phyloP scores from a whole-genome alignment of 495 filamentous ascomycete genomes.

The Aspergillus sclerotioniger region DNA sequence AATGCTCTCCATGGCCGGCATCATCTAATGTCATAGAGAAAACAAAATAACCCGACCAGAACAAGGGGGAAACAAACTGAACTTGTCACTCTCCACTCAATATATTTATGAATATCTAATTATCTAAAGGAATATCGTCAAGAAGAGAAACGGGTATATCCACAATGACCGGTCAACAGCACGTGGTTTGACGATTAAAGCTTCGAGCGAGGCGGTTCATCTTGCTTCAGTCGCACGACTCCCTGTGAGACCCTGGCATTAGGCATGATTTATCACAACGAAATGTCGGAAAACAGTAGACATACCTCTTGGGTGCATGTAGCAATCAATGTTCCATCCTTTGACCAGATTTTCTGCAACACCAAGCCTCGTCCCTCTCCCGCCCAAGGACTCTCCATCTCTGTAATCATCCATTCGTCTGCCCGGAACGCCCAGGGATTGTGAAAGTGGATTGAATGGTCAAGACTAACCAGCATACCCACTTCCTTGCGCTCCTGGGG shows the following conservation, averaged over 20 bases:
- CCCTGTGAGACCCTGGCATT: slow-evolving; percentile 27
- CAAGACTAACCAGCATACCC: slow-evolving; percentile 95
- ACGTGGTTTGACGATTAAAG: slow-evolving; percentile 23
- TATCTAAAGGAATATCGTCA: background rate
- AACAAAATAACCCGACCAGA: background rate
- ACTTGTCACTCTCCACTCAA: background rate
- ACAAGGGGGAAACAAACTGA: background rate
- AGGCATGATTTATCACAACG: slow-evolving; percentile 7
- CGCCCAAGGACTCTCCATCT: slow-evolving; percentile 93
- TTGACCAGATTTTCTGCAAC: slow-evolving; percentile 80
- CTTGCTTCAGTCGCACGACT: slow-evolving; percentile 47
- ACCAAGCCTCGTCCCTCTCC: slow-evolving; percentile 87
- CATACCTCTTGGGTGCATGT: slow-evolving; percentile 49
- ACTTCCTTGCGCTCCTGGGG: slow-evolving; percentile 45
- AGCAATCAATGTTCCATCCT: slow-evolving; percentile 79
- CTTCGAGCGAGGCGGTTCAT: slow-evolving; percentile 41
- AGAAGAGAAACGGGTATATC: background rate
- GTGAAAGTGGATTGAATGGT: slow-evolving; percentile 96
- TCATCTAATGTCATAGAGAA: background rate
- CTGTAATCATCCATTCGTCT: slow-evolving; percentile 91
- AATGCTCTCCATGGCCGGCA: too few species aligned
- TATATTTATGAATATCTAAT: background rate
- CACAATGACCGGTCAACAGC: background rate
- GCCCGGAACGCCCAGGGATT: slow-evolving; percentile 72
- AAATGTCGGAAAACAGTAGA: slow-evolving; percentile 7